These are phyloP conservation scores for Boletus insuetus DNA, from an alignment of 768 basidiomycete genomes.

Conservation along the genomic window DNA sequence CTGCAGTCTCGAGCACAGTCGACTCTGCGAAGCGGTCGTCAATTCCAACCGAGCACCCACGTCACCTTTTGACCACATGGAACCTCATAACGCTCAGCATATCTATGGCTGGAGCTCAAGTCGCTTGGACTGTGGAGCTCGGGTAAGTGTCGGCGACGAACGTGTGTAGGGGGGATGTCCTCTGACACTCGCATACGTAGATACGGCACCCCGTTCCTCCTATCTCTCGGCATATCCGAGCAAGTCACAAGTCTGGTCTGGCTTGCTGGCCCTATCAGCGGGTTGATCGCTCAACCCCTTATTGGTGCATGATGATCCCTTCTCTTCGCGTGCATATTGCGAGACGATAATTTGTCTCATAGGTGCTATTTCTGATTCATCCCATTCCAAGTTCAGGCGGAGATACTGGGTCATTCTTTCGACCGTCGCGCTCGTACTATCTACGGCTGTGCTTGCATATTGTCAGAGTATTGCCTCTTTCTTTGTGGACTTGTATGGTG, in stretches of 20 bases:
- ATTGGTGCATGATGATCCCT: slow-evolving; percentile 65
- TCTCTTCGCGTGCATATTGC: background rate
- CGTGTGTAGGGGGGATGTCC: background rate
- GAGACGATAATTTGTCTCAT: slow-evolving; percentile 4
- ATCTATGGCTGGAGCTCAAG: slow-evolving; percentile 92
- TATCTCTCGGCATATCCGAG: slow-evolving; percentile 78
- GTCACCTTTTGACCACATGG: slow-evolving; percentile 47
- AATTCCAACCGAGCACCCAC: slow-evolving; percentile 20
- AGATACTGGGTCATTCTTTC: slow-evolving; percentile 93
- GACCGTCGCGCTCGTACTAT: slow-evolving; percentile 73
- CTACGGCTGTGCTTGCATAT: slow-evolving; percentile 80
- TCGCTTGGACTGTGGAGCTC: slow-evolving; percentile 94
- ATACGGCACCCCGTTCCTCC: slow-evolving; percentile 93
- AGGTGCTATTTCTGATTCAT: slow-evolving; percentile 97
- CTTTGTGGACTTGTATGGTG: slow-evolving; percentile 73
- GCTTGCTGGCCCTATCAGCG: slow-evolving; percentile 93
- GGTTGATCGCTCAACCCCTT: slow-evolving; percentile 93
- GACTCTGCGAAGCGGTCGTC: slow-evolving; percentile 27
- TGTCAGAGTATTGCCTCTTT: slow-evolving; percentile 70
- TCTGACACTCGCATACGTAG: slow-evolving; percentile 39
- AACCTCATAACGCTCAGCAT: slow-evolving; percentile 79
- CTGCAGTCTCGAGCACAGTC: slow-evolving; percentile 28
- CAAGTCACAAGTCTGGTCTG: slow-evolving; percentile 92
- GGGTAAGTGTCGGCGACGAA: slow-evolving; percentile 52
- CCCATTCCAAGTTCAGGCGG: slow-evolving; percentile 84